A percentile compares a stretch with the other conserved stretches of the same genome.
phyloP scores from a whole-genome alignment of 2,329 filamentous ascomycete species.

The Diplodia scrobiculata region DNA sequence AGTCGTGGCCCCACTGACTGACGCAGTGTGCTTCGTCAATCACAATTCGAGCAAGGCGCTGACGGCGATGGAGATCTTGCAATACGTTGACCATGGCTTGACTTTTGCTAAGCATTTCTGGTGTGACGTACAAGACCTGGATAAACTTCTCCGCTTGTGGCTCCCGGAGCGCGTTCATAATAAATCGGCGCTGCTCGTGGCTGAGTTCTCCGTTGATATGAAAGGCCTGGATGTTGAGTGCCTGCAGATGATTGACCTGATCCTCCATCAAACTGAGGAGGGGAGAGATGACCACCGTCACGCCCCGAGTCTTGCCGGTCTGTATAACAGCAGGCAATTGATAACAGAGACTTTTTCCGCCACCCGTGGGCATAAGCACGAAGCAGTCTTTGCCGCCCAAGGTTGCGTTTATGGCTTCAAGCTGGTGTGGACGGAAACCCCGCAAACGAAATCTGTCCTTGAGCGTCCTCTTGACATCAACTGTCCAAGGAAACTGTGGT shows the following conservation, averaged over 20 bases:
- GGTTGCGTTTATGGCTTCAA: conserved; percentile 95
- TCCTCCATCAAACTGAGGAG: conserved; percentile 96
- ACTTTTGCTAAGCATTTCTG: conserved; percentile 93
- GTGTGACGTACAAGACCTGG: conserved; percentile 90
- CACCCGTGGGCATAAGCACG: conserved; percentile 95
- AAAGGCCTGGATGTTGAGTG: conserved; percentile 74
- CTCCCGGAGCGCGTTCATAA: conserved; percentile 66
- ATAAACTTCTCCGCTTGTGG: conserved; percentile 72
- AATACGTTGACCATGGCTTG: conserved; percentile 66
- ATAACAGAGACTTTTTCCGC: conserved; percentile 95
- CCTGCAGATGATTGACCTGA: conserved; percentile 80
- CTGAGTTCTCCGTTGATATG: conserved; percentile 78
- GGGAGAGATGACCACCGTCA: conserved; percentile 94
- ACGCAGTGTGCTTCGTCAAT: conserved; percentile 99
- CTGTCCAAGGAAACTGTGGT: conserved; percentile 73
- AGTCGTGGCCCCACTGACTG: conserved; percentile 98
- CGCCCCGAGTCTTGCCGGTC: conserved; percentile 77
- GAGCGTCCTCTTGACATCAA: conserved; percentile 77
- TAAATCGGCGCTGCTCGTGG: conserved; percentile 62
- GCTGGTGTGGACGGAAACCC: conserved; percentile 86
- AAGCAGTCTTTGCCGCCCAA: conserved; percentile 86
- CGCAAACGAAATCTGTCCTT: conserved; percentile 81
- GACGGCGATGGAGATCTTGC: conserved; percentile 65
- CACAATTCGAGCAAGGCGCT: conserved; percentile 82
- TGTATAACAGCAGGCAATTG: conserved; percentile 85